Evolutionary conservation across 2,329 filamentous ascomycete genomes (phyloP).

Genomic region (Xylaria sp.): DNA sequence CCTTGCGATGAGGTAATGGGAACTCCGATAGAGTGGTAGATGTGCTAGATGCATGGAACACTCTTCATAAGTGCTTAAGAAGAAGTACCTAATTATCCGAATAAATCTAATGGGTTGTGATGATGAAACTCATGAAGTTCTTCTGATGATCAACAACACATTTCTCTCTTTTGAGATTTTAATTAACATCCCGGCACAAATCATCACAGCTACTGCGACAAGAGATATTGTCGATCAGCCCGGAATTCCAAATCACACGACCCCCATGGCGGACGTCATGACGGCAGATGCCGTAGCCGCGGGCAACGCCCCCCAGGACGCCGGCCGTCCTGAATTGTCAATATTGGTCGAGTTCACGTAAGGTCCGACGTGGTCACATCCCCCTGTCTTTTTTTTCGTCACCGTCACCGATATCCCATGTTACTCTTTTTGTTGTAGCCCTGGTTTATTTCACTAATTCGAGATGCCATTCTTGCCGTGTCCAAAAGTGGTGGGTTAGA

Average conservation of each 20-base stretch:
- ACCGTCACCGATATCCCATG: too few relatives aligned
- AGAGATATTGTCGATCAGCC: not conserved
- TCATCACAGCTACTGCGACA: too few relatives aligned
- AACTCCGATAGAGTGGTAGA: not conserved
- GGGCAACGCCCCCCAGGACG: conserved; percentile 2
- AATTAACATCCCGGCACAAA: too few relatives aligned
- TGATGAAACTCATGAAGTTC: not conserved
- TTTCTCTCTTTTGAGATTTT: not conserved
- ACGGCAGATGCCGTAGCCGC: conserved; percentile 17
- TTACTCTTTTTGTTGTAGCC: too few relatives aligned
- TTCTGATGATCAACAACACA: not conserved
- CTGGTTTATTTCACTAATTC: too few relatives aligned
- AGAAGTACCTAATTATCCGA: too few relatives aligned
- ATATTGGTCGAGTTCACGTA: conserved; percentile 59
- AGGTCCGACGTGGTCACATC: conserved; percentile 28
- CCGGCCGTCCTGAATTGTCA: conserved; percentile 35
- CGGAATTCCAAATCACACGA: not conserved
- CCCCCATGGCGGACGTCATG: conserved; percentile 12
- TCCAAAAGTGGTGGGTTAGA: conserved; percentile 75
- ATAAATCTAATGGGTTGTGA: not conserved
- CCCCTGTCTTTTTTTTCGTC: too few relatives aligned
- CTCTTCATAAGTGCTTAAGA: too few relatives aligned
- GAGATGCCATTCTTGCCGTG: too few relatives aligned
- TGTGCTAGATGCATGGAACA: not conserved
- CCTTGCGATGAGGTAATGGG: too few relatives aligned